A percentile compares a stretch with the other conserved stretches of the same genome.
Evolutionary conservation across 352 stramenopile species (phyloP).

Genomic region (Phytophthora pseudosyringae): DNA sequence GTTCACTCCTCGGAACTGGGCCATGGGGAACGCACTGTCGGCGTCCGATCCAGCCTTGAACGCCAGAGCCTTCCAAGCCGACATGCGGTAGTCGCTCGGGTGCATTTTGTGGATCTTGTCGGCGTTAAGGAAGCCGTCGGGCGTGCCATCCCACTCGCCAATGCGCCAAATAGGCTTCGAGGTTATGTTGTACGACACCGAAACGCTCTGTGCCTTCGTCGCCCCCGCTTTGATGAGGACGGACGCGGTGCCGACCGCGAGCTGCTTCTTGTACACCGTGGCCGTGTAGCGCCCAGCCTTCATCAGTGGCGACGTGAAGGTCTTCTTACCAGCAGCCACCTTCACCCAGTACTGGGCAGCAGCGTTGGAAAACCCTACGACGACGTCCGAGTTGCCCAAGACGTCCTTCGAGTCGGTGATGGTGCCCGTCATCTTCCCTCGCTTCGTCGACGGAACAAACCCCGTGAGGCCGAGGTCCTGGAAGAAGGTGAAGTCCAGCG

Average conservation of each 20-base stretch:
- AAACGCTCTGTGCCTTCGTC: slow-evolving; percentile 29
- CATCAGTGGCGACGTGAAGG: slow-evolving; percentile 54
- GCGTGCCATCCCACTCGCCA: slow-evolving; percentile 42
- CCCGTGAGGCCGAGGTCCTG: slow-evolving; percentile 42
- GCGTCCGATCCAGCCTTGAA: slow-evolving; percentile 34
- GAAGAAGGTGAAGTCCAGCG: slow-evolving; percentile 52
- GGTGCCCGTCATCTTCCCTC: slow-evolving; percentile 40
- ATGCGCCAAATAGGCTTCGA: slow-evolving; percentile 49
- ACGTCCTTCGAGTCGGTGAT: slow-evolving; percentile 42
- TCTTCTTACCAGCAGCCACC: slow-evolving; percentile 25
- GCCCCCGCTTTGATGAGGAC: slow-evolving; percentile 30
- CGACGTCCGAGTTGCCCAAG: slow-evolving; percentile 29
- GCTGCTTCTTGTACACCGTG: slow-evolving; percentile 58
- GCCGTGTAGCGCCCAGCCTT: slow-evolving; percentile 51
- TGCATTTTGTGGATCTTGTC: slow-evolving; percentile 68
- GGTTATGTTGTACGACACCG: slow-evolving; percentile 37
- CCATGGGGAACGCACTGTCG: slow-evolving; percentile 43
- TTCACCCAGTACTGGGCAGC: slow-evolving; percentile 55
- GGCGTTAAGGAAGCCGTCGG: slow-evolving; percentile 52
- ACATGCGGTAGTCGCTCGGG: slow-evolving; percentile 54
- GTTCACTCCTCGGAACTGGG: slow-evolving; percentile 56
- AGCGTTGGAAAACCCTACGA: slow-evolving; percentile 48
- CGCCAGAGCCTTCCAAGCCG: slow-evolving; percentile 27
- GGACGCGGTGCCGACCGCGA: slow-evolving; percentile 36
- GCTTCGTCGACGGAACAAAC: slow-evolving; percentile 42